Percentiles rank a stretch among this genome's conserved stretches.
Conservation (phyloP, 164 flowering plant species). For the Nelumbo lutea region DNA sequence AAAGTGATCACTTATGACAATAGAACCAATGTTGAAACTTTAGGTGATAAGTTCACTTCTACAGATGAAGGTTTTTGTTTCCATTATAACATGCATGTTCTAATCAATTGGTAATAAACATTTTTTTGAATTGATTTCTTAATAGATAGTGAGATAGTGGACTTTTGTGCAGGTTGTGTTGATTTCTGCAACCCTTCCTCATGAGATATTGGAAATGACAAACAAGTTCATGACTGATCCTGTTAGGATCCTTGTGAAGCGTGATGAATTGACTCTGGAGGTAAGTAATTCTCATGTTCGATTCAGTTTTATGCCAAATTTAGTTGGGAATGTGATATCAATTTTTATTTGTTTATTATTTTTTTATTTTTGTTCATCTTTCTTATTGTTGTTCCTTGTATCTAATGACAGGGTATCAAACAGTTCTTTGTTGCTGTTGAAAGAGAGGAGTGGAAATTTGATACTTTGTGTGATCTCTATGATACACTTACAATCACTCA, state of each 20-base stretch:
- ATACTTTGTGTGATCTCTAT: conserved; percentile 91
- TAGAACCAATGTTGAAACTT: too few relatives aligned
- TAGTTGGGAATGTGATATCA: background rate
- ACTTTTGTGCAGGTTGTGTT: conserved; percentile 58
- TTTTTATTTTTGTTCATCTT: background rate
- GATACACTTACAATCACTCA: conserved; percentile 96
- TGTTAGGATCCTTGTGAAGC: conserved; percentile 91
- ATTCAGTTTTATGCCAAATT: background rate
- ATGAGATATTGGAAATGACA: conserved; percentile 96
- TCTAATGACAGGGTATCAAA: conserved; percentile 76
- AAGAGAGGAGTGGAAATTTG: conserved; percentile 97
- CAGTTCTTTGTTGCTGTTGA: conserved; percentile 97
- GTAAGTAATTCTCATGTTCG: conserved; percentile 24
- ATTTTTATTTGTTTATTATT: background rate
- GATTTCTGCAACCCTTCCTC: conserved; percentile 96
- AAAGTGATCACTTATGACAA: too few relatives aligned
- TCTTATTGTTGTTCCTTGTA: background rate
- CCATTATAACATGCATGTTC: too few relatives aligned
- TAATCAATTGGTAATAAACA: too few relatives aligned
- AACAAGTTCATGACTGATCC: conserved; percentile 98
- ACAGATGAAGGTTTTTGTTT: too few relatives aligned
- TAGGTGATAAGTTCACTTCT: too few relatives aligned
- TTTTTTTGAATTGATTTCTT: too few relatives aligned
- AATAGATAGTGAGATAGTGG: background rate
- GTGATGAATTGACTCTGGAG: conserved; percentile 99